A percentile compares a stretch with the other conserved stretches of the same genome.
These are phyloP conservation scores for Jacaranda copaia DNA, from an alignment of 257 asterid species.

Conservation along the genomic window DNA sequence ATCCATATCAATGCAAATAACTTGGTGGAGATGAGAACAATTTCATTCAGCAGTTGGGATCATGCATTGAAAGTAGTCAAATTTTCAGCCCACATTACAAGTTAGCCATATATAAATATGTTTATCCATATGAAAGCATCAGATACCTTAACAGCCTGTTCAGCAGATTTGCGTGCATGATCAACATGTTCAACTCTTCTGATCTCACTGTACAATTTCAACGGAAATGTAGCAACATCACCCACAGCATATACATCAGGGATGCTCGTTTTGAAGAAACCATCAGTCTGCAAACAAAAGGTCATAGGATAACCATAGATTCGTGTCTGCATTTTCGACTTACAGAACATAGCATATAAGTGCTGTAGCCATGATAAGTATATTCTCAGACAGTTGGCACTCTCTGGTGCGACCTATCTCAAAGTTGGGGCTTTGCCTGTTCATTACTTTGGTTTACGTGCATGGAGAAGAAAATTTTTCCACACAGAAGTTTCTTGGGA, in stretches of 20 bases:
- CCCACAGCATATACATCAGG: constrained; percentile 95
- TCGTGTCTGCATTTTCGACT: background rate
- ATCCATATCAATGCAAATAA: too few species aligned
- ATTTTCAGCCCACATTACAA: too few species aligned
- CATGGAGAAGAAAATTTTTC: too few species aligned
- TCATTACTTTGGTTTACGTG: background rate
- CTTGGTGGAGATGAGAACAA: too few species aligned
- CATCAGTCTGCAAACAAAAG: constrained; percentile 79
- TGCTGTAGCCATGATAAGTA: background rate
- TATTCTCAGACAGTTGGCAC: background rate
- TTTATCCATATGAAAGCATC: constrained; percentile 1
- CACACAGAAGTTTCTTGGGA: background rate
- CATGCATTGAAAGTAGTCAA: too few species aligned
- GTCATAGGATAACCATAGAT: constrained; percentile 25
- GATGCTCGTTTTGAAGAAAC: constrained; percentile 75
- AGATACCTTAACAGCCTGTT: constrained; percentile 92
- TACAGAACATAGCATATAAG: background rate
- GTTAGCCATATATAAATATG: too few species aligned
- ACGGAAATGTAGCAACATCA: constrained; percentile 94
- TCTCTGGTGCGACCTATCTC: background rate
- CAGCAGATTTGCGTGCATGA: constrained; percentile 97
- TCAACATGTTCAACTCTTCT: constrained; percentile 96
- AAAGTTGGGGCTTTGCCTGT: background rate
- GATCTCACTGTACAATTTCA: constrained; percentile 77
- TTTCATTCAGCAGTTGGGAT: too few species aligned